These are phyloP conservation scores for Naganishia randhawae DNA, from an alignment of 768 basidiomycete species.

Conservation along the genomic window DNA sequence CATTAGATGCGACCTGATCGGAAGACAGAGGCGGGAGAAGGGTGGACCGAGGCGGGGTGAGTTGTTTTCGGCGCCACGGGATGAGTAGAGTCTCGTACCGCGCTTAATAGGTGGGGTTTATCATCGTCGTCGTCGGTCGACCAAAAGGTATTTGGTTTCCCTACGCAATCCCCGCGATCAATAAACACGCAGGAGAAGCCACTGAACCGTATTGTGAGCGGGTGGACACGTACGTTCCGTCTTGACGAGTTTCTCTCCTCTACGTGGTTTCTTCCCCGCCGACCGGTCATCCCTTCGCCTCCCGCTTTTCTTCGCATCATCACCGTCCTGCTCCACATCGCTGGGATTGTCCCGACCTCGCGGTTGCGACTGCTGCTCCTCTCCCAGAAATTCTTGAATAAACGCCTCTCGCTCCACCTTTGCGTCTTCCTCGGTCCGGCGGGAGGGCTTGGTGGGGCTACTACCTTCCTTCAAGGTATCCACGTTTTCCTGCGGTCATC, in stretches of 20 bases:
- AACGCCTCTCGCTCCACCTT: neutral
- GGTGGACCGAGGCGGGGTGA: too few relatives aligned
- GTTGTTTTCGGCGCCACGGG: too few relatives aligned
- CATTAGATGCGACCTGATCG: neutral
- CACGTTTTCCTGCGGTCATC: neutral
- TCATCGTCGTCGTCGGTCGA: neutral
- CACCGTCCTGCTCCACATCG: neutral
- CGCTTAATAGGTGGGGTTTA: too few relatives aligned
- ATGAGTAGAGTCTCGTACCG: too few relatives aligned
- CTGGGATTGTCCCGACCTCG: neutral
- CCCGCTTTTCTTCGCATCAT: neutral
- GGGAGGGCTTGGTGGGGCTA: neutral
- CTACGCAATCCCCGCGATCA: neutral
- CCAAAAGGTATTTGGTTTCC: neutral
- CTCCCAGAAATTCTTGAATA: neutral
- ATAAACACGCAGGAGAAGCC: neutral
- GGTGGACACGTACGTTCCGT: too few relatives aligned
- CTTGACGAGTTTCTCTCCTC: neutral
- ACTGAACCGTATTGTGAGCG: neutral
- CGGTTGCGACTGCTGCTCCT: neutral
- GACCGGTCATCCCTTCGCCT: neutral
- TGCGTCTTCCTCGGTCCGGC: neutral
- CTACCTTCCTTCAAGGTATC: neutral
- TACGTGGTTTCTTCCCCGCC: neutral
- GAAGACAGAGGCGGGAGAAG: neutral